Evolutionary conservation across 1,284 basidiomycete genomes (phyloP).

Genomic region (Malassezia furfur): DNA sequence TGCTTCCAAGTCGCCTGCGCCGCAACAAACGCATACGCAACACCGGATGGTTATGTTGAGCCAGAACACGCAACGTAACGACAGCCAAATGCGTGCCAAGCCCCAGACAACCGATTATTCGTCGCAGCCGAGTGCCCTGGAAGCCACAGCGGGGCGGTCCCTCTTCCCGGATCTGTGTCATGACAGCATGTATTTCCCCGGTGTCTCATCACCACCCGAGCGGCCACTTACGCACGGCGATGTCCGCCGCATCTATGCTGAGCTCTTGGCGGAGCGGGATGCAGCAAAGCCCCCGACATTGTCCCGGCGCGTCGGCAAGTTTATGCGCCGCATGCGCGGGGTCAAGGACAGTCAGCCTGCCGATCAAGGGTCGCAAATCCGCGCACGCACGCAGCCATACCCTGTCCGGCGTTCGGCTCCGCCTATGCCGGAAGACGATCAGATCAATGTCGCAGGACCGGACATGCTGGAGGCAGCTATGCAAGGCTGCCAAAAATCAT

Average conservation of each 20-base stretch:
- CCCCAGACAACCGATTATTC: no score
- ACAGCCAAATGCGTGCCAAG: background rate
- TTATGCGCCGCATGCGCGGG: constrained; percentile 5
- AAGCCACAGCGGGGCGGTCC: background rate
- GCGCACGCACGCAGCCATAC: background rate
- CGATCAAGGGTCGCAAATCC: background rate
- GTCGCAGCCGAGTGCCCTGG: background rate
- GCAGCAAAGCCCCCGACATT: background rate
- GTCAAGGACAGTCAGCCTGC: background rate
- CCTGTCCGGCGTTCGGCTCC: no score
- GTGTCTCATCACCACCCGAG: background rate
- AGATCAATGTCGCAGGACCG: background rate
- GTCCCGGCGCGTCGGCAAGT: background rate
- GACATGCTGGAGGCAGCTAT: constrained; percentile 4
- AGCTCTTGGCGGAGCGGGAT: constrained; percentile 1
- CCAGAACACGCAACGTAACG: background rate
- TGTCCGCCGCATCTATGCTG: constrained; percentile 6
- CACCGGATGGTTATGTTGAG: background rate
- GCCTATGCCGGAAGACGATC: no score
- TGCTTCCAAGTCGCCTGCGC: background rate
- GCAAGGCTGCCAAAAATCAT: no score
- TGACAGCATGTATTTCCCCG: background rate
- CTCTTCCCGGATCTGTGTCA: background rate
- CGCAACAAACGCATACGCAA: background rate
- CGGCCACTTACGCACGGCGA: constrained; percentile 9